Base-by-base conservation (phyloP, 2,329 filamentous ascomycete genomes). In the Bipolaris bicolor region DNA sequence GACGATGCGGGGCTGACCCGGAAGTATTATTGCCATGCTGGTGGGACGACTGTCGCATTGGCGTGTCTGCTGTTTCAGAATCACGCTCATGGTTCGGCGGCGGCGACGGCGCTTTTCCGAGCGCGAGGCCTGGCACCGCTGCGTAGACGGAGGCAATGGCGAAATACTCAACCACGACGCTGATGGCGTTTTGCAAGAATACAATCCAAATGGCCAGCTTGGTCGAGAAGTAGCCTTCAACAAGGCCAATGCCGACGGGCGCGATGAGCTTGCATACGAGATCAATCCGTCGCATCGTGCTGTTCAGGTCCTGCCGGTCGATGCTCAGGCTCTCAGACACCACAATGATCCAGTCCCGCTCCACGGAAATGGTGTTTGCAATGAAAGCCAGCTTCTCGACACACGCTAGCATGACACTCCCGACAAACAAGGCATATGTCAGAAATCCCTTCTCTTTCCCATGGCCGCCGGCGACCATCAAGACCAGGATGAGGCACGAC, bases 341-440 rank as follows among this genome's bases (percentile, higher is more conserved):
- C 0, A 86, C 80, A 3, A 86, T 78, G 37, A 86, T 82, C 89
- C 89, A 91, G 65, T 92, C 90, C 66, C 86, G 80, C 71, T 92
- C 90, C 0, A 92, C 82, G 0, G 89, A 80, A 0, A 92, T 84
- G 0, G 85, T 80, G 69, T 91, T 92, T 71, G 86, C 81, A 5
- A 88, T 81, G 1, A 86, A 81, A 13, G 80, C 81, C 7, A 91
- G 73, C 70, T 92, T 92, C 74, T 92, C 90, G 1, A 88, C 67
- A 54, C 88, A 90, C 0, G 88, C 87, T 43, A 91, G 75, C 0
- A 84, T 16, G 0, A 83, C 79, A n/a, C 78, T 69, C 2, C 69
- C 29, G 2, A 64, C 62, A 29, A 76, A 76, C 13, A 66, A 55
- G 3, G 24, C 53, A 37, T 57, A 81, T 70, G 55, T 75, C 44